phyloP scores from a whole-genome alignment of 1,139 yeast species.

The Williopsis jadinii region DNA sequence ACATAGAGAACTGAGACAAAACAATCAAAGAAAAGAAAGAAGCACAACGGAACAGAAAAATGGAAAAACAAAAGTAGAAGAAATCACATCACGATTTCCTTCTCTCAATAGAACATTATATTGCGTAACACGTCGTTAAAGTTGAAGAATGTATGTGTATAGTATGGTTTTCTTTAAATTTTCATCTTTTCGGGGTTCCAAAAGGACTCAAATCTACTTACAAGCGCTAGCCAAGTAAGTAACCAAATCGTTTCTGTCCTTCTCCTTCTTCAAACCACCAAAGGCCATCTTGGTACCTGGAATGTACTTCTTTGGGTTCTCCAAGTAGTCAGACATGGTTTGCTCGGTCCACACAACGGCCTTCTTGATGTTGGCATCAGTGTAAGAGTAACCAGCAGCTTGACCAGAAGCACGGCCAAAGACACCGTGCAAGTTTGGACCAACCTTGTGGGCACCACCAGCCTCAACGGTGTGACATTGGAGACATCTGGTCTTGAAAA shows the following conservation, averaged over 20 bases:
- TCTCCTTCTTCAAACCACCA: slow-evolving; percentile 98
- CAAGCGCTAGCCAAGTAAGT: slow-evolving; percentile 82
- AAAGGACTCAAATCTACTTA: slow-evolving; percentile 24
- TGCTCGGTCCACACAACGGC: slow-evolving; percentile 86
- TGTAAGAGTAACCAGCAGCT: slow-evolving; percentile 90
- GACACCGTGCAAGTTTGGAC: slow-evolving; percentile 96
- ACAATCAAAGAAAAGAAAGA: no score
- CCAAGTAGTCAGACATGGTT: slow-evolving; percentile 90
- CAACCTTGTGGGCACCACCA: slow-evolving; percentile 98
- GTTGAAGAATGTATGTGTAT: no score
- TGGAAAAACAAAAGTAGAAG: no score
- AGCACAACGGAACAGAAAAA: no score
- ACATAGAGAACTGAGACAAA: no score
- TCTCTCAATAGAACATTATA: no score
- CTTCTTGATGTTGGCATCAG: slow-evolving; percentile 97
- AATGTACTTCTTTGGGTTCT: slow-evolving; percentile 99
- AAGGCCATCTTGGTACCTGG: slow-evolving; percentile 99
- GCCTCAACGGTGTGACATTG: slow-evolving; percentile 97
- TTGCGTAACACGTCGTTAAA: no score
- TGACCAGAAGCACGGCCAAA: slow-evolving; percentile 89
- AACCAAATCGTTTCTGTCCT: slow-evolving; percentile 96
- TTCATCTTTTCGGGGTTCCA: no score
- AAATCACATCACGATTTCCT: no score
- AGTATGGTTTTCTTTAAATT: no score
- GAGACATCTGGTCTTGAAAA: slow-evolving; percentile 97